Base-by-base conservation (phyloP, 2,329 filamentous ascomycete genomes). In the Colletotrichum tanaceti region DNA sequence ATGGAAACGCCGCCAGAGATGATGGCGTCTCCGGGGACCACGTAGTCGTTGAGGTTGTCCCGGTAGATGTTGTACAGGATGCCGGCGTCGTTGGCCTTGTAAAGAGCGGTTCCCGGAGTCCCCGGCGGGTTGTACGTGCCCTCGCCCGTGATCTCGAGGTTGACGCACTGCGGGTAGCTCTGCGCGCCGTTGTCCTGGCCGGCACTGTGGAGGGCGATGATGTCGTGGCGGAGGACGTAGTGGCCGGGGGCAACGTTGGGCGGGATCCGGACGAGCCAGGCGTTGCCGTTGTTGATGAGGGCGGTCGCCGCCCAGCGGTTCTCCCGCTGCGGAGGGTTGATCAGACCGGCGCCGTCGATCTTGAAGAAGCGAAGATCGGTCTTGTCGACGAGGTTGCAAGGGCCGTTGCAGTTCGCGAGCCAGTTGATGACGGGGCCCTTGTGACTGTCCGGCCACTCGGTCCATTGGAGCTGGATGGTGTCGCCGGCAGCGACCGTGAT, bases 181-280 rank as follows among this genome's bases (percentile, higher is more conserved):
- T 85, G 82, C 43, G 83, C 82, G 14, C 83, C 82, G 71, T 82
- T 76, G 46, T 72, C 59, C 46, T 82, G 77, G 3, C 73, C 77
- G 18, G 84, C 83, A 41, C 77, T 79, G 76, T 87, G 85, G 5
- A 87, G 81, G 22, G 82, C 84, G 63, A 87, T 86, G 69, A 86
- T 85, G 73, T 87, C 85, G 72, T 87, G 84, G 9, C 85, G 83
- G 44, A 87, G 79, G 55, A 87, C 84, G 68, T 87, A 87, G 76
- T 86, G 85, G 1, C 85, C 85, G 6, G 83, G 73, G 1, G 78
- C 80, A 41, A 87, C 79, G 70, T 77, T 77, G 61, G 77, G 74
- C 41, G 85, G 85, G 61, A 87, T 83, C 9, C 80, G 83, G 28
- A 86, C 79, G 49, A 80, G 80, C 82, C 83, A 86, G 65, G 78